phyloP scores from a whole-genome alignment of 345 rosid species.

The Hypericum perforatum region DNA sequence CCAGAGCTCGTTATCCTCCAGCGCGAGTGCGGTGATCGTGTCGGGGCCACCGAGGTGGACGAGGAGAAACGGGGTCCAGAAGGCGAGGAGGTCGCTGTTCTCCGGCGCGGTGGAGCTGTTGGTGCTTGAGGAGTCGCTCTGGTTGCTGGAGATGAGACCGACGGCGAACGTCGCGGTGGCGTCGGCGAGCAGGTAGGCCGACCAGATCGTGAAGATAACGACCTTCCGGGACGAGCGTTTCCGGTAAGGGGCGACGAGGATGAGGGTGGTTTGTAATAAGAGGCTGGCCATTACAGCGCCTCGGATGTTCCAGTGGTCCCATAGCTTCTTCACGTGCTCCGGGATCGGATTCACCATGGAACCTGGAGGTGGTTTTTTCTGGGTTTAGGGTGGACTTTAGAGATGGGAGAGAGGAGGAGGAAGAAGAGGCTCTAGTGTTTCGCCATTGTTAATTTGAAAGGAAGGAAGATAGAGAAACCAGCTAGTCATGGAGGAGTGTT shows the following conservation, averaged over 20 bases:
- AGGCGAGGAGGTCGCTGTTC: slow-evolving; percentile 32
- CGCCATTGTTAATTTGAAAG: too few relatives aligned
- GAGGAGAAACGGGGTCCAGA: slow-evolving; percentile 67
- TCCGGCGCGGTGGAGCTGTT: background rate
- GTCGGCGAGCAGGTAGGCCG: slow-evolving; percentile 50
- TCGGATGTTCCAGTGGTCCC: slow-evolving; percentile 54
- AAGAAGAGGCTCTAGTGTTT: too few relatives aligned
- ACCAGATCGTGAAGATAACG: slow-evolving; percentile 39
- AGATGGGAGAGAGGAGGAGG: too few relatives aligned
- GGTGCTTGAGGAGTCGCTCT: background rate
- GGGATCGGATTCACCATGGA: slow-evolving; percentile 32
- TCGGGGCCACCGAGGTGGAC: slow-evolving; percentile 66
- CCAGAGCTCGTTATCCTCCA: slow-evolving; percentile 68
- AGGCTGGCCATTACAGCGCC: slow-evolving; percentile 51
- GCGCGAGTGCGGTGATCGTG: slow-evolving; percentile 51
- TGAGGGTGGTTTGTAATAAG: slow-evolving; percentile 38
- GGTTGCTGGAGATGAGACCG: slow-evolving; percentile 46
- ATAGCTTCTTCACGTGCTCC: slow-evolving; percentile 13
- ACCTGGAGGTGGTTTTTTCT: too few relatives aligned
- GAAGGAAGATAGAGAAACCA: too few relatives aligned
- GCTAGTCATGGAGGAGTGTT: too few relatives aligned
- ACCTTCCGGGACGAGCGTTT: slow-evolving; percentile 30
- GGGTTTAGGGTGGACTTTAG: too few relatives aligned
- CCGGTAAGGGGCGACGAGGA: slow-evolving; percentile 39
- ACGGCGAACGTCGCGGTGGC: slow-evolving; percentile 46